Base-by-base conservation (phyloP, 345 rosid species). In the Corchorus capsularis region DNA sequence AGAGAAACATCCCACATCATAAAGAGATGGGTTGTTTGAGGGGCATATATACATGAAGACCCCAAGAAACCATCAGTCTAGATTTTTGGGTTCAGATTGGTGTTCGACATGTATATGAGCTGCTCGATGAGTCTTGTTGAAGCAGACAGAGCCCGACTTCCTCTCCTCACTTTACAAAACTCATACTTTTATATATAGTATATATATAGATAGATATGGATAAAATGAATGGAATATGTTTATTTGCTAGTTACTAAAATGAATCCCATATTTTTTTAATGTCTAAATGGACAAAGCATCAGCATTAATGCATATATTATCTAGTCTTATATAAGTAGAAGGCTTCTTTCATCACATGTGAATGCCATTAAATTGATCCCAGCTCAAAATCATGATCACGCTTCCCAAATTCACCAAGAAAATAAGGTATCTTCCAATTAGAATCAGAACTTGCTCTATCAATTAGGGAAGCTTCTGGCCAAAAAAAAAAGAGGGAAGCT, bases 381-480 rank as follows among this genome's bases (percentile, higher is more conserved):
- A 61, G n/a, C 60, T 43, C 47, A 32, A 20, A 27, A 55, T 13
- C 39, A 17, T 8, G 52, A 78, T 9, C 35, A 60, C 59, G 20
- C 39, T 49, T 27, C 52, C 27, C 56, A 32, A 72, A 8, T 69
- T 19, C 19, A 43, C 64, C 60, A 83, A 41, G 56, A 75, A 68
- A 46, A 71, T 8, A 69, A 76, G 71, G 60, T 43, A 63, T 53
- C 62, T 69, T 56, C 47, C 2, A 27, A 27, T 17, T 37, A 55
- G 50, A 52, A 12, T 77, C 60, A 73, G 67, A 66, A 32, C 3
- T 19, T 79, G 80, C 64, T 65, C 53, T 19, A 70, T 11, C n/a
- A 71, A 5, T 71, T 68, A n/a, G 63, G 75, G 78, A 63, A 63
- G 75, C 78, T 75, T 27, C n/a, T n/a, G n/a, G n/a, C n/a, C n/a